Percentiles rank a stretch among this genome's conserved stretches.
phyloP scores from a whole-genome alignment of 2,329 filamentous ascomycete species.

The Epichloe elymi region DNA sequence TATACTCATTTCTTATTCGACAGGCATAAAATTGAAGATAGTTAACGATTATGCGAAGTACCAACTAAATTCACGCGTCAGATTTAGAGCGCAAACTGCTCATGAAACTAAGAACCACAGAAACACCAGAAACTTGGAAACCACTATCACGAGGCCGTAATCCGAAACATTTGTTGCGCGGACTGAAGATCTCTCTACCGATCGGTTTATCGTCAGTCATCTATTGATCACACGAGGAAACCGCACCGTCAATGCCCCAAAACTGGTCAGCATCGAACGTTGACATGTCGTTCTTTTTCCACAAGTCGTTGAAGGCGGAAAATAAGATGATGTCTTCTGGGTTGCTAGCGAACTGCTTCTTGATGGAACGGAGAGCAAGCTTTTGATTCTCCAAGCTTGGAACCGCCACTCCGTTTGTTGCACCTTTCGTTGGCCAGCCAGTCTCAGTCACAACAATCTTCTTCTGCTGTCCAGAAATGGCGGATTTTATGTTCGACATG shows the following conservation, averaged over 20 bases:
- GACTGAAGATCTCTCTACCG: not conserved
- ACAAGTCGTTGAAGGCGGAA: slow-evolving; percentile 65
- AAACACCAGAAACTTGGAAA: not conserved
- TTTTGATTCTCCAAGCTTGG: slow-evolving; percentile 55
- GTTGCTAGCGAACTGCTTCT: slow-evolving; percentile 38
- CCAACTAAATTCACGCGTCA: too few relatives aligned
- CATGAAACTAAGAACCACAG: too few relatives aligned
- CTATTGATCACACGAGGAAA: slow-evolving; percentile 10
- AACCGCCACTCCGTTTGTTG: slow-evolving; percentile 52
- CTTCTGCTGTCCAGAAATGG: slow-evolving; percentile 44
- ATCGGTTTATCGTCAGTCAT: not conserved
- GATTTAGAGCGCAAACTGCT: too few relatives aligned
- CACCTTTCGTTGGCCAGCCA: slow-evolving; percentile 67
- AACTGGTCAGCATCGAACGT: slow-evolving; percentile 63
- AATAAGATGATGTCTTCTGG: slow-evolving; percentile 53
- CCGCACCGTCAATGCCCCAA: slow-evolving; percentile 50
- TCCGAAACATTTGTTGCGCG: not conserved
- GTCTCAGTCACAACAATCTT: slow-evolving; percentile 71
- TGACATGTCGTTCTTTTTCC: slow-evolving; percentile 53
- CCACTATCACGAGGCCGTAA: not conserved
- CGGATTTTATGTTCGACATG: slow-evolving; percentile 29
- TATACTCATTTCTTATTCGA: too few relatives aligned
- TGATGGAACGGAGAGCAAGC: slow-evolving; percentile 52
- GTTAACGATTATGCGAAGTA: too few relatives aligned
- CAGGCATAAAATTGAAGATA: too few relatives aligned